Evolutionary conservation across 2,329 filamentous ascomycete genomes (phyloP), one percentile per base, ranked within the genome.

Genomic region (Allantophomopsis lycopodina): DNA sequence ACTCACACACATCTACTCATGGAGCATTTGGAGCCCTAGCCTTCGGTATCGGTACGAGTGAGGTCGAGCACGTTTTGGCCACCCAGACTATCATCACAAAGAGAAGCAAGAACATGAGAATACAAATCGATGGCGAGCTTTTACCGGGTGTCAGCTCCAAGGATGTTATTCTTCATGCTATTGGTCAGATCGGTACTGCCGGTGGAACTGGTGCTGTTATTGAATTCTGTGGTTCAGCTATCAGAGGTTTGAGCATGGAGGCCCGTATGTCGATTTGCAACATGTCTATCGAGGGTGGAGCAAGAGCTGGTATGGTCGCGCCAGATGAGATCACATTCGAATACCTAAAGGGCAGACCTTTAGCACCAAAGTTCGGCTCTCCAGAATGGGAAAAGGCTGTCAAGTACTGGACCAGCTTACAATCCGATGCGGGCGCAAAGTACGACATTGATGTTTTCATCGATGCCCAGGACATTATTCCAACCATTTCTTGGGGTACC

Each of bases 201-300:
- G 91, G 89, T 59, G 91, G 91, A 51, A 96, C 82, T 41, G 88
- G 89, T 45, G 80, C 83, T 39, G 91, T 96, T 48, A 95, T 98
- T 53, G 91, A 98, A 66, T 98, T 89, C 68, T 94, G 87, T 57
- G 91, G 91, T 44, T 94, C 88, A 38, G 85, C 91, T 45, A 95
- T 98, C 57, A 79, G 86, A 50, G 66, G 64, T 45, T 69, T 96
- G 52, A 94, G 85, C 62, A 94, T 98, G 76, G 91, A 96, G 63
- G 91, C 89, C 34, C 79, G 91, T 50, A 96, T 98, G 91, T 95
- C 88, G 46, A 94, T 98, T 59, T 96, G 91, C 69, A 98, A 98
- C 68, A 96, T 96, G 91, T 87, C 88, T 12, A 95, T 96, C 51
- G 91, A 98, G 68, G 91, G 73, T 50, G 91, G 91, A 62, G 91